These are phyloP conservation scores for Cladophialophora bantiana DNA, from an alignment of 2,329 filamentous ascomycete species.

Conservation along the genomic window DNA sequence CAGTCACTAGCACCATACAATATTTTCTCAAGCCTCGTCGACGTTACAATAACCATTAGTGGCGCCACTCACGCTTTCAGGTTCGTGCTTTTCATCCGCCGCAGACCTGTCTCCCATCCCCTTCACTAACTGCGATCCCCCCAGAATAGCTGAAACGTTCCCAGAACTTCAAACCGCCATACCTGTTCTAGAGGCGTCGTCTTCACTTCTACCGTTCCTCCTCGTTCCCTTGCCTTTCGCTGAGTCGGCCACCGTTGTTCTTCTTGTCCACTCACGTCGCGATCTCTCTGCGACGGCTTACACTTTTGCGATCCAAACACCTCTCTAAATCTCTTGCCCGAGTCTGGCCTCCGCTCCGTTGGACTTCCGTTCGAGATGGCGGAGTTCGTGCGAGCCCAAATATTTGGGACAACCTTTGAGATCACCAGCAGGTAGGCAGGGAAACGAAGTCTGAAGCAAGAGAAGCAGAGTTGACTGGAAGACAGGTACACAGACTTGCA, in stretches of 20 bases:
- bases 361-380: constrained; percentile 71
- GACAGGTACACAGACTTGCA: constrained; percentile 94
- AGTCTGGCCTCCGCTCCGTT: not conserved
- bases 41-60: not conserved
- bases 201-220: not conserved
- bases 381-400: constrained; percentile 98
- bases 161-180: not conserved
- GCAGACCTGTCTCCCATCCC: constrained; percentile 14
- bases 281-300: not conserved
- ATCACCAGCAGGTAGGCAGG: constrained; percentile 87
- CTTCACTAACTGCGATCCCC: constrained; percentile 3
- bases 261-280: not conserved
- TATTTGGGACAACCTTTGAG: constrained; percentile 99
- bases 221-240: not conserved
- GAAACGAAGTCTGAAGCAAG: constrained; percentile 23
- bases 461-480: constrained; percentile 40
- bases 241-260: not conserved
- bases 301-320: not conserved
- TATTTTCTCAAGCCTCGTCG: not conserved
- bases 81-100: constrained; percentile 5
- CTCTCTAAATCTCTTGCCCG: not conserved
- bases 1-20: constrained; percentile 4
- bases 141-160: constrained; percentile 11
- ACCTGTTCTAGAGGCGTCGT: not conserved
- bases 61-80: constrained; percentile 1